Evolutionary conservation across 176 grass and related monocot species (phyloP).

Genomic region (Calamus simplicifolius): DNA sequence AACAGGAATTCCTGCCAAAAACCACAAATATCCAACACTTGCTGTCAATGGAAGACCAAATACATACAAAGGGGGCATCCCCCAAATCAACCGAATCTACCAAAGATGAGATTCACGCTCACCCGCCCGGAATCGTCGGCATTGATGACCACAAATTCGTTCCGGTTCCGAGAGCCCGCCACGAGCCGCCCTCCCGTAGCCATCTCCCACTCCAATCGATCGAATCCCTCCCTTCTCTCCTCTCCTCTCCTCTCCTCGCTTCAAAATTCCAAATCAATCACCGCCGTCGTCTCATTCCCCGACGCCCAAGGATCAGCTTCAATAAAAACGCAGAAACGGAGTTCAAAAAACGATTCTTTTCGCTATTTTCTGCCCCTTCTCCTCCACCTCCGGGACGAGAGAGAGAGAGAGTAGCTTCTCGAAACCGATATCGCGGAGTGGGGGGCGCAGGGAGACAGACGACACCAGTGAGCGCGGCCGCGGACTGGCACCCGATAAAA

Average conservation of each 20-base stretch:
- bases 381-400: background rate
- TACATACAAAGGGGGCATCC: too few species aligned
- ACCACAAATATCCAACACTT: too few species aligned
- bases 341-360: background rate
- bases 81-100: background rate
- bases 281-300: background rate
- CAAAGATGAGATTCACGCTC: background rate
- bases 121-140: conserved; percentile 36
- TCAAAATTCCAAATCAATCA: too few species aligned
- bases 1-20: too few species aligned
- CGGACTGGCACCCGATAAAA: background rate
- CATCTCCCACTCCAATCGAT: conserved; percentile 15
- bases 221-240: background rate
- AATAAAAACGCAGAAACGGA: background rate
- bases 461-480: background rate
- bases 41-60: too few species aligned
- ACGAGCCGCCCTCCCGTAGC: conserved; percentile 29
- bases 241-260: background rate
- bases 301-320: background rate
- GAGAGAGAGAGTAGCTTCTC: background rate
- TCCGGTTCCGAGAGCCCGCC: conserved; percentile 27
- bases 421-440: background rate
- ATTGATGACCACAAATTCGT: conserved; percentile 41
- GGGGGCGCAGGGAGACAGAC: background rate
- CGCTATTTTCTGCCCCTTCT: too few species aligned